Evolutionary conservation across 139 green algal genomes (phyloP).

Genomic region (Diplosphaera chodatii): DNA sequence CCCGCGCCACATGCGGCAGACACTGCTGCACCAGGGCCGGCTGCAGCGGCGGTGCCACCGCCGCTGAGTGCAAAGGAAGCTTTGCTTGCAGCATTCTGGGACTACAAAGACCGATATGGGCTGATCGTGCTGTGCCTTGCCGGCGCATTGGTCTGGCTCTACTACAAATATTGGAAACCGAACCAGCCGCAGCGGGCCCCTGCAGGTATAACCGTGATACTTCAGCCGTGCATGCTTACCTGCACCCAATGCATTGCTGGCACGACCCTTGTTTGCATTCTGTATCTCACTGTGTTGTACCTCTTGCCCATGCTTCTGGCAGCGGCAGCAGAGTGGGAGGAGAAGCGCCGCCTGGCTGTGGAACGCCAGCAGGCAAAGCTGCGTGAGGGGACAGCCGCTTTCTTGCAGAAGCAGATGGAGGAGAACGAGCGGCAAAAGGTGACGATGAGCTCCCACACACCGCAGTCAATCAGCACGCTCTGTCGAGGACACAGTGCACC

Average conservation of each 20-base stretch:
- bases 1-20: not conserved
- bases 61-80: not conserved
- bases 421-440: not conserved
- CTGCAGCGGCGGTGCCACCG: too few species aligned
- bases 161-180: not conserved
- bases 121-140: not conserved
- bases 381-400: not conserved
- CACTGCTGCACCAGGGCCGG: too few species aligned
- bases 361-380: not conserved
- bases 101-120: not conserved
- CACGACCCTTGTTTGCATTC: too few species aligned
- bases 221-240: not conserved
- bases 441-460: too few species aligned
- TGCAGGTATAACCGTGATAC: too few species aligned
- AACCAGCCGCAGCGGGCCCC: too few species aligned
- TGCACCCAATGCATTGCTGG: too few species aligned
- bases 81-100: not conserved
- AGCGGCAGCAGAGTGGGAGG: not conserved
- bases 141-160: not conserved
- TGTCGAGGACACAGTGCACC: too few species aligned
- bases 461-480: too few species aligned
- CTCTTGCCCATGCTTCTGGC: too few species aligned
- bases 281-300: not conserved
- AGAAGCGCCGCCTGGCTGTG: not conserved
- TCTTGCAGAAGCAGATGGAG: not conserved